Conservation (phyloP, 2,329 filamentous ascomycete species). For the Ceratocystis alfenasii region DNA sequence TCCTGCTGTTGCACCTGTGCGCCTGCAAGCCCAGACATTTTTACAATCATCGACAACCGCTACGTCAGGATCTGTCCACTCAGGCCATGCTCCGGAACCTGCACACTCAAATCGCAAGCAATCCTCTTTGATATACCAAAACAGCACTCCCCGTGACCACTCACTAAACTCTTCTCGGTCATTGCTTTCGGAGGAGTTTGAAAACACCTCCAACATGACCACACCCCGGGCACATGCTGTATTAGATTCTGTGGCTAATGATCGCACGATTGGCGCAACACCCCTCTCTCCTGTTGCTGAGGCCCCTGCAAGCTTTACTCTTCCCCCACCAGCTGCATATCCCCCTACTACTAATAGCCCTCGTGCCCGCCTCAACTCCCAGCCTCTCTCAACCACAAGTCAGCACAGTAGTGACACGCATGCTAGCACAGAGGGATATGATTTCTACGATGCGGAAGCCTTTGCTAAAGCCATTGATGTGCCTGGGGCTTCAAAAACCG, state of each 20-base stretch:
- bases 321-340: constrained; percentile 38
- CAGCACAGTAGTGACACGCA: constrained; percentile 38
- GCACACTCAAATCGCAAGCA: not conserved
- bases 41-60: not conserved
- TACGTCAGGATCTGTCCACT: not conserved
- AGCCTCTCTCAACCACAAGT: constrained; percentile 40
- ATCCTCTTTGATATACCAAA: not conserved
- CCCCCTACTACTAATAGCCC: constrained; percentile 30
- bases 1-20: constrained; percentile 19
- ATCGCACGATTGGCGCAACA: constrained; percentile 27
- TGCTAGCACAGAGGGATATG: constrained; percentile 48
- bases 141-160: not conserved
- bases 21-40: not conserved
- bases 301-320: constrained; percentile 36
- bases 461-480: constrained; percentile 43
- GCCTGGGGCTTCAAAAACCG: constrained; percentile 26
- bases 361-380: constrained; percentile 39
- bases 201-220: constrained; percentile 50
- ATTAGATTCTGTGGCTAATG: constrained; percentile 29
- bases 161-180: constrained; percentile 31
- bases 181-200: constrained; percentile 43
- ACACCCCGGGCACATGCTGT: constrained; percentile 48
- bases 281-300: constrained; percentile 40
- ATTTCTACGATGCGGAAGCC: constrained; percentile 52
- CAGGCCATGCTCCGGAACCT: not conserved